phyloP scores from a whole-genome alignment of 2,329 filamentous ascomycete genomes.

The Hypoxylon rubiginosum region DNA sequence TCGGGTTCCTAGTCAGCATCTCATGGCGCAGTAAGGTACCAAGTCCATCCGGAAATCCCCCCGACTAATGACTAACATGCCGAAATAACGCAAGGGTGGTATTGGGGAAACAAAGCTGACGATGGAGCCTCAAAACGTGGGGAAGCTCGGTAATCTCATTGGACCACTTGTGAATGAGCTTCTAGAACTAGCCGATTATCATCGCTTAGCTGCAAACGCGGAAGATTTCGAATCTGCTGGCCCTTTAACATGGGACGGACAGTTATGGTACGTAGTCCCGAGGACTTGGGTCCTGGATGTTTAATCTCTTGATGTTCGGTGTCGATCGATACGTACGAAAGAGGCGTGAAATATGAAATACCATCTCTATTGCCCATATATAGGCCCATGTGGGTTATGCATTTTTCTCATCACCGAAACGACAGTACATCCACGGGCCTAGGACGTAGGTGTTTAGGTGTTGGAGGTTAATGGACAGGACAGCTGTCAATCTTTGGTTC shows the following conservation, averaged over 20 bases:
- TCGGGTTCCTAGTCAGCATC: neutral
- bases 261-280: neutral
- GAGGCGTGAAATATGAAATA: neutral
- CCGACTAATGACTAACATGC: constrained; percentile 6
- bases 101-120: neutral
- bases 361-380: neutral
- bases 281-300: constrained; percentile 7
- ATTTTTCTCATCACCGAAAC: neutral
- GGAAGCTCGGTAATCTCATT: constrained; percentile 22
- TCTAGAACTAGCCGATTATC: constrained; percentile 1
- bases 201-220: constrained; percentile 16
- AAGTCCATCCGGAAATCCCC: neutral
- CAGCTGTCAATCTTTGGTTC: no score
- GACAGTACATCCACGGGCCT: no score
- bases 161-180: constrained; percentile 15
- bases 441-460: no score
- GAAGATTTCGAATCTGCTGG: constrained; percentile 13
- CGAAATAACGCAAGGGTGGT: neutral
- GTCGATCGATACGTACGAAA: neutral
- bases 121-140: constrained; percentile 40
- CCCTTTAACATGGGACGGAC: neutral
- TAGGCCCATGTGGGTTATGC: no score
- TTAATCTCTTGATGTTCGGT: neutral
- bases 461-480: no score
- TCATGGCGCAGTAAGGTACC: neutral